These are phyloP conservation scores for Arthrobotrys sinensis DNA, from an alignment of 2,329 filamentous ascomycete species.

Conservation along the genomic window DNA sequence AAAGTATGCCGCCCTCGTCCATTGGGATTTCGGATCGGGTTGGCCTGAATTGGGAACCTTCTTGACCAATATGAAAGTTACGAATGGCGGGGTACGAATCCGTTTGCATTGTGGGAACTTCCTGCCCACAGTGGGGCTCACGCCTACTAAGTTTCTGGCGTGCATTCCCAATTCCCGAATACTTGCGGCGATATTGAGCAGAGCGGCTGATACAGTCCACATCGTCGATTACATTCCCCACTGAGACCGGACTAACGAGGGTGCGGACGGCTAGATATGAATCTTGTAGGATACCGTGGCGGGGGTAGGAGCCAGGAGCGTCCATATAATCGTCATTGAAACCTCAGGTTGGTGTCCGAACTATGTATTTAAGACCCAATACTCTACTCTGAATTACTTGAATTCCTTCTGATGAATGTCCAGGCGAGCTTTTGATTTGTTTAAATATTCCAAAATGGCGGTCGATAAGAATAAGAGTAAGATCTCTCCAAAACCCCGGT, in stretches of 20 bases:
- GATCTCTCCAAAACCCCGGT: not conserved
- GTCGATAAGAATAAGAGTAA: constrained; percentile 27
- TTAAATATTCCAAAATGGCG: constrained; percentile 30
- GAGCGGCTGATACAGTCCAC: constrained; percentile 12
- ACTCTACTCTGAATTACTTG: not conserved
- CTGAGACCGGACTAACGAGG: not conserved
- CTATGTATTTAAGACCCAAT: constrained; percentile 21
- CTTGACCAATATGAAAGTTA: not conserved
- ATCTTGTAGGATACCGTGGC: not conserved
- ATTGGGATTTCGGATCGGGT: not conserved
- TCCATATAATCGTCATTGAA: not conserved
- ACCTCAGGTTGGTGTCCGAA: constrained; percentile 11
- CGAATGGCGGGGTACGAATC: constrained; percentile 4
- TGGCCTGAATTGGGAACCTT: not conserved
- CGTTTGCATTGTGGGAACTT: constrained; percentile 11
- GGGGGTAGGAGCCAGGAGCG: not conserved
- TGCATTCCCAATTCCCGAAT: constrained; percentile 4
- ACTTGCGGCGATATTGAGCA: not conserved
- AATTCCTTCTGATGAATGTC: constrained; percentile 23
- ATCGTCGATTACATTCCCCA: not conserved
- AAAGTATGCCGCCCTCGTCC: not conserved
- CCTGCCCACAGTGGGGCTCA: not conserved
- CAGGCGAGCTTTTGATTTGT: constrained; percentile 27
- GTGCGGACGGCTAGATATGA: not conserved
- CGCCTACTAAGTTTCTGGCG: constrained; percentile 1